Base-by-base conservation (phyloP, 2,329 filamentous ascomycete genomes). In the Teratosphaeria epicoccoides region DNA sequence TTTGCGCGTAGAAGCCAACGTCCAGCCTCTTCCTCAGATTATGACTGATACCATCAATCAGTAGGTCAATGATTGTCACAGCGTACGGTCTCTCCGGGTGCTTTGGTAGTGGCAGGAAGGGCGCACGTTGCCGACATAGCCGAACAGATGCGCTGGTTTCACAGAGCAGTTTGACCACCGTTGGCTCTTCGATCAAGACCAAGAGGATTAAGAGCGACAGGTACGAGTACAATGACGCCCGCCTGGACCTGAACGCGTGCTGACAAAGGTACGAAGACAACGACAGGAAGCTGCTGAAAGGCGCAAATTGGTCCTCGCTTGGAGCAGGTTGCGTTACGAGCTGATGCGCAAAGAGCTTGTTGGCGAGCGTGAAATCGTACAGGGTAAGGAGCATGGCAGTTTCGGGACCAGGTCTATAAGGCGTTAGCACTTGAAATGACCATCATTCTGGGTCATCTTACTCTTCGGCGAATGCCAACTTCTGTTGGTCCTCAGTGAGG, bases 351-450 rank as follows among this genome's bases (percentile, higher is more conserved):
- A 98, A 97, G 7, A 96, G 76, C 70, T 96, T 97, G 73, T 97
- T 98, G 28, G 90, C 86, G 64, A 95, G 86, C 2, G 84, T 83
- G 66, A 97, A 97, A 67, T 97, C 93, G 66, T 97, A 98, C 0
- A 88, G 84, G 0, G 88, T 84, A 28, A 98, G 76, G 3, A 97
- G 72, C 2, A 94, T 76, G 4, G 90, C 83, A 14, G 88, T 86
- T 67, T 90, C 83, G 53, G 83, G 79, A 2, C 83, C 82, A 1
- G 93, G 93, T 58, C 88, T 94, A 58, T 46, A 51, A 57, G 43
- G n/a, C 12, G 57, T 68, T 48, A 57, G 57, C 26, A 43, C 43
- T 40, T 26, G 37, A 14, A 25, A 46, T 46, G 28, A 22, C 45
- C 17, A 12, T 6, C 33, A 40, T 52, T 51, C n/a, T 20, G 37